phyloP scores from a whole-genome alignment of 1,284 basidiomycete species.

The Heterobasidion occidentale region DNA sequence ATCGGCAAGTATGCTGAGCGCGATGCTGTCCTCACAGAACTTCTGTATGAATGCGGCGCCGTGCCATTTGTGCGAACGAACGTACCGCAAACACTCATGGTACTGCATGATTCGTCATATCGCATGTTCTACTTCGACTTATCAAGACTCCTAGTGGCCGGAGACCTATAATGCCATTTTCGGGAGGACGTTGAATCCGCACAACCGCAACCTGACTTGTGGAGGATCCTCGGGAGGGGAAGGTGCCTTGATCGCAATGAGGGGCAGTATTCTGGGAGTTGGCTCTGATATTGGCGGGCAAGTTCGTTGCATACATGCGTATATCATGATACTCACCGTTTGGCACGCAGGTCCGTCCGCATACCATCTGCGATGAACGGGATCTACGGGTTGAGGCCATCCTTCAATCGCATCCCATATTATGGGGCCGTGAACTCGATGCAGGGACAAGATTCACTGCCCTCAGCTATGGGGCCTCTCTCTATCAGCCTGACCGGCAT shows the following conservation, averaged over 20 bases:
- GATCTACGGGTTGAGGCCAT: conserved; percentile 65
- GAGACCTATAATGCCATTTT: conserved; percentile 61
- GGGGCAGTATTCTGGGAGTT: conserved; percentile 54
- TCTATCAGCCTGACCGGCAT: conserved; percentile 48
- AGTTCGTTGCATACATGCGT: conserved; percentile 2
- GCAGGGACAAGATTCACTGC: conserved; percentile 64
- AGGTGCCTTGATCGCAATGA: conserved; percentile 45
- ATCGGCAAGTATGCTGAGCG: conserved; percentile 45
- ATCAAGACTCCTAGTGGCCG: conserved; percentile 34
- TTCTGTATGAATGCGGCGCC: conserved; percentile 53
- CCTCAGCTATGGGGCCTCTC: conserved; percentile 70
- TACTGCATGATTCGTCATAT: conserved; percentile 13
- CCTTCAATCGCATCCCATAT: conserved; percentile 66
- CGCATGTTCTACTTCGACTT: neutral
- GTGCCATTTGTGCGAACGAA: conserved; percentile 68
- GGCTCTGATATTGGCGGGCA: conserved; percentile 67
- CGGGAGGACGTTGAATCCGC: conserved; percentile 62
- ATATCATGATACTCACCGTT: neutral
- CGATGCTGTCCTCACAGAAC: conserved; percentile 52
- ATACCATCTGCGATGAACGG: conserved; percentile 64
- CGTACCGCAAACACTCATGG: conserved; percentile 62
- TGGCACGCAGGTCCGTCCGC: conserved; percentile 45
- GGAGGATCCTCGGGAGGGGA: conserved; percentile 63
- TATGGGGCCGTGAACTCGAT: conserved; percentile 53
- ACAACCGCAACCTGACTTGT: conserved; percentile 41